Percentiles rank a stretch among this genome's conserved stretches.
Conservation (phyloP, 768 basidiomycete genomes). For the Auriscalpium orientale region DNA sequence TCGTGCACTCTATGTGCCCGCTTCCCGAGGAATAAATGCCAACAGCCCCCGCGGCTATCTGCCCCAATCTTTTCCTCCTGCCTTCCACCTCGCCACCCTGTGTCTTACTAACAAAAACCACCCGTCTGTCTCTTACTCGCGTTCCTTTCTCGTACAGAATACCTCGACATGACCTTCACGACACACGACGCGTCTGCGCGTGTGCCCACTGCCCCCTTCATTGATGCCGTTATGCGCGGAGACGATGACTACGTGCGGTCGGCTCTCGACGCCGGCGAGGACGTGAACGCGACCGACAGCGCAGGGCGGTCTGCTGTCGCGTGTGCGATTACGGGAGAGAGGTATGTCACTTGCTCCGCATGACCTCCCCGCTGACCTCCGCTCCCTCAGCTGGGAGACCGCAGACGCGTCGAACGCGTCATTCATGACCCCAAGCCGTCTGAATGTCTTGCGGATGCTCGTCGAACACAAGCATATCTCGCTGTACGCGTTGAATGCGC, state of each 20-base stretch:
- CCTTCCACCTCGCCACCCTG: neutral
- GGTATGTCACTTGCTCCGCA: slow-evolving; percentile 35
- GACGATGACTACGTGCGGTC: slow-evolving; percentile 44
- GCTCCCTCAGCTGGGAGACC: slow-evolving; percentile 49
- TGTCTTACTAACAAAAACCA: slow-evolving; percentile 1
- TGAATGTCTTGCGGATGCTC: slow-evolving; percentile 50
- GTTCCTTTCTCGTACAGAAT: neutral
- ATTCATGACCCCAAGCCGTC: slow-evolving; percentile 48
- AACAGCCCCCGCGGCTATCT: slow-evolving; percentile 5
- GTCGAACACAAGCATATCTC: slow-evolving; percentile 51
- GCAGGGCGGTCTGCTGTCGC: slow-evolving; percentile 57
- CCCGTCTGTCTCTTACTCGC: neutral
- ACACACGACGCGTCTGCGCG: neutral
- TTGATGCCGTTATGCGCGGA: slow-evolving; percentile 45
- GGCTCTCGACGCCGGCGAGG: slow-evolving; percentile 52
- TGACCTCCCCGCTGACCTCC: neutral
- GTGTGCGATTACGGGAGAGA: slow-evolving; percentile 64
- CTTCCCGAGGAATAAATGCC: slow-evolving; percentile 6
- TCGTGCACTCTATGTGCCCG: neutral
- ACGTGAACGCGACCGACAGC: slow-evolving; percentile 59
- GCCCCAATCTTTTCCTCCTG: slow-evolving; percentile 6
- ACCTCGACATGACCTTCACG: neutral
- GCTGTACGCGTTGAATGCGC: slow-evolving; percentile 67
- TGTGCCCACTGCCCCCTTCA: slow-evolving; percentile 9
- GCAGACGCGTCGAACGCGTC: slow-evolving; percentile 67